Evolutionary conservation across 2,329 filamentous ascomycete genomes (phyloP), one percentile per base, ranked within the genome.

Genomic region (Fonsecaea pugnacius): DNA sequence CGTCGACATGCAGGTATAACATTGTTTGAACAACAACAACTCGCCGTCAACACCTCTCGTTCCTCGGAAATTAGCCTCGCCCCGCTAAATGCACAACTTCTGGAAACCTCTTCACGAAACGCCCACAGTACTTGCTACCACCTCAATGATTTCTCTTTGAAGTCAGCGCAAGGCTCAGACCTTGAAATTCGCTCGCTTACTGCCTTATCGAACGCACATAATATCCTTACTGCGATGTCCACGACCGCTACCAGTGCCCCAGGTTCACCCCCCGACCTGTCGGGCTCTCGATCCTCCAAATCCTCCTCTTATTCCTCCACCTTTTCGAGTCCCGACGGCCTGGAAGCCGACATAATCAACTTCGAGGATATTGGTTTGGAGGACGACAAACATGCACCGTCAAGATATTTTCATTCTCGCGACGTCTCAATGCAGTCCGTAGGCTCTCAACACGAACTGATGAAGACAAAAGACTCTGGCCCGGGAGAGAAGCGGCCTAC

Each of bases 311-410:
- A 94, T 73, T 89, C 89, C 71, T 96, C 92, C 67, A 89, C 88
- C 58, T 80, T 87, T 72, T 89, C 92, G 72, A 90, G 91, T 71
- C 65, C 70, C 14, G 67, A 70, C 57, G 68, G 68, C 38, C 84
- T 87, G 57, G 80, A 91, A 52, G 84, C 87, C 58, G 91, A 96
- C 73, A 85, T 89, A 63, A 88, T 87, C 68, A 88, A 97, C 75
- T 97, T 97, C 72, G 94, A 98, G 76, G 94, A 97, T 69, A 96
- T 97, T 75, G 91, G 90, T 12, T 86, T 98, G 33, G 89, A 92
- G 65, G 89, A 91, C 71, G 88, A 92, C 67, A 72, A 78, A 30
- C 82, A 83, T 32, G 56, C 54, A 4, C 24, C 58, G n/a, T 30
- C 62, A 10, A 30, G 21, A 58, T 60, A 38, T 36, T 68, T 60